Evolutionary conservation across 139 green algal genomes (phyloP).

Genomic region (Chlorella sp.): DNA sequence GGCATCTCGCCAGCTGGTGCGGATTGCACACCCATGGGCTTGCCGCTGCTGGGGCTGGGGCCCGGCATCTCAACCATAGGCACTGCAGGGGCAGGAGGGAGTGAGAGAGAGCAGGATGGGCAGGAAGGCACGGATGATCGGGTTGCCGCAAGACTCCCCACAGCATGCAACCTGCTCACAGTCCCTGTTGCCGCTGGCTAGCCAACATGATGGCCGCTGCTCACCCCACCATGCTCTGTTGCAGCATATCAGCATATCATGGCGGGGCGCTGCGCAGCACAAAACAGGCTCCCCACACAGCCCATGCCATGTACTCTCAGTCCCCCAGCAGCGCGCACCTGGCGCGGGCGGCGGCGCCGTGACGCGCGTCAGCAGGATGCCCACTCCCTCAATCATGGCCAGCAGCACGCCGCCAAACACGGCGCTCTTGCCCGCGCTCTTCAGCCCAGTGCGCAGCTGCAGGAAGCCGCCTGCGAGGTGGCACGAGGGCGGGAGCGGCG

Average conservation of each 20-base stretch:
- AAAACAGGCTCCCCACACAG: too few relatives aligned
- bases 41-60: conserved; percentile 32
- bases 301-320: too few relatives aligned
- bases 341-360: conserved; percentile 81
- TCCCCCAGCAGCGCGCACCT: background rate
- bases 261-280: too few relatives aligned
- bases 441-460: conserved; percentile 87
- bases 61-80: conserved; percentile 62
- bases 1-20: conserved; percentile 2
- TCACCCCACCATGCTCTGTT: too few relatives aligned
- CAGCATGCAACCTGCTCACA: too few relatives aligned
- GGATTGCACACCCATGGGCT: conserved; percentile 10
- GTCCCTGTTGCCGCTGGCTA: too few relatives aligned
- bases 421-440: conserved; percentile 80
- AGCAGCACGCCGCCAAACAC: conserved; percentile 95
- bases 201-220: too few relatives aligned
- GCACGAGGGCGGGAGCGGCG: background rate
- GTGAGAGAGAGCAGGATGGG: conserved; percentile 24
- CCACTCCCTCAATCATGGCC: conserved; percentile 97
- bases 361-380: conserved; percentile 93
- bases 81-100: conserved; percentile 13
- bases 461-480: conserved; percentile 83
- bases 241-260: too few relatives aligned
- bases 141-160: too few relatives aligned
- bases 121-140: background rate